phyloP scores from a whole-genome alignment of 805 yeast genomes.

The Pichia scutulata region DNA sequence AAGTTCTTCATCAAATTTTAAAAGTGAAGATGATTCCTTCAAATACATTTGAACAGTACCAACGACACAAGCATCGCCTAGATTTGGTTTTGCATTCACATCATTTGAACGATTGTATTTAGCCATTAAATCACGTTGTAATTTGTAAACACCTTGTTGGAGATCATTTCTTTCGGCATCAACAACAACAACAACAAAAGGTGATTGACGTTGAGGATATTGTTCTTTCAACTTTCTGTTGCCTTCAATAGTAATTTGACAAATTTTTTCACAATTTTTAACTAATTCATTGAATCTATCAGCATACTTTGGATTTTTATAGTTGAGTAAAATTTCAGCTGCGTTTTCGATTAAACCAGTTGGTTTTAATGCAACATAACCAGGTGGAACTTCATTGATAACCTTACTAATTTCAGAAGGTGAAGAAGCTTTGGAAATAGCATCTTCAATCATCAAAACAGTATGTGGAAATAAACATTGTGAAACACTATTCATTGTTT shows the following conservation, averaged over 20 bases:
- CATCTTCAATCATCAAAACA: conserved; percentile 42
- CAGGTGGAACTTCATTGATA: conserved; percentile 72
- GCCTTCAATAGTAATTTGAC: conserved; percentile 46
- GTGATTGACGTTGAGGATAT: conserved; percentile 61
- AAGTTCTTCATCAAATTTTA: conserved; percentile 53
- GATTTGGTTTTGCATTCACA: conserved; percentile 1
- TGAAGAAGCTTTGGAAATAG: conserved; percentile 18
- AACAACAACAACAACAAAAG: conserved; percentile 68
- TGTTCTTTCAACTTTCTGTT: conserved; percentile 41
- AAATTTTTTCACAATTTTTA: conserved; percentile 55
- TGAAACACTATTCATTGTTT: conserved; percentile 59
- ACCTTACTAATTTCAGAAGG: conserved; percentile 16
- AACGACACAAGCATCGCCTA: conserved; percentile 53
- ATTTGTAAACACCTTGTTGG: conserved; percentile 85
- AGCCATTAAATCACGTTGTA: conserved; percentile 73
- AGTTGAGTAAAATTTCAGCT: conserved; percentile 60
- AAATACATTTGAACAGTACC: conserved; percentile 94
- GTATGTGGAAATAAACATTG: conserved; percentile 68
- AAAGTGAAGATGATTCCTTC: conserved; percentile 55
- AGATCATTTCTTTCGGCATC: conserved; percentile 89
- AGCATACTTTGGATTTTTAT: conserved; percentile 42
- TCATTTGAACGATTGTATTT: conserved; percentile 50
- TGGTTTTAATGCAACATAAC: conserved; percentile 89
- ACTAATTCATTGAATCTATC: conserved; percentile 51
- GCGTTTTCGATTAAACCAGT: conserved; percentile 82